Base-by-base conservation (phyloP, 2,329 filamentous ascomycete genomes). In the Botryosphaeria dothidea region DNA sequence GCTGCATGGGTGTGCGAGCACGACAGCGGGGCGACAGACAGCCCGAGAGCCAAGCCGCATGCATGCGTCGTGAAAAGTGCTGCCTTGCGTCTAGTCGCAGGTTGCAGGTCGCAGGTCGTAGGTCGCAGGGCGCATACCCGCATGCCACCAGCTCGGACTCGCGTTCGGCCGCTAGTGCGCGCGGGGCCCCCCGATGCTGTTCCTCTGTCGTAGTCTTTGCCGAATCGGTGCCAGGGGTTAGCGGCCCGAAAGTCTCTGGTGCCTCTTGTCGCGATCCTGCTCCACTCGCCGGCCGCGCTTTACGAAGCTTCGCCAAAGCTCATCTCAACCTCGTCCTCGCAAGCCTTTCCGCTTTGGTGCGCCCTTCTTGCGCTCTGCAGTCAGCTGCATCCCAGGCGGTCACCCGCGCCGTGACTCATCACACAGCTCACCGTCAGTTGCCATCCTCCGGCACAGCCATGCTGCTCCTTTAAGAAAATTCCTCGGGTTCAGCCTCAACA, bases 81-180 rank as follows among this genome's bases (percentile, higher is more conserved):
- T 54, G 51, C 51, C 51, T 54, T 54, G 51, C 51, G 23, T 54
- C 13, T n/a, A n/a, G n/a, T n/a, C n/a, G n/a, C n/a, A n/a, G n/a
- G n/a, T n/a, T n/a, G n/a, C n/a, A n/a, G n/a, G n/a, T n/a, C n/a
- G n/a, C n/a, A n/a, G n/a, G n/a, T n/a, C n/a, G n/a, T n/a, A n/a
- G n/a, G n/a, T n/a, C n/a, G n/a, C n/a, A n/a, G n/a, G n/a, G n/a
- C n/a, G n/a, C n/a, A n/a, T n/a, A n/a, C n/a, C 31, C 31, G 13
- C 31, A 34, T 6, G 8, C 17, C 25, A 13, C 13, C 1, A 23
- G 23, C 56, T 60, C 56, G 56, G 38, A 25, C 21, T 60, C 56
- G 38, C 38, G 21, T 46, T 58, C 54, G 54, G 54, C 29, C 9
- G 3, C 29, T n/a, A n/a, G n/a, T n/a, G 17, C 5, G 49, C n/a